phyloP scores from a whole-genome alignment of 176 grass and related monocot genomes.

The Raddia distichophylla region DNA sequence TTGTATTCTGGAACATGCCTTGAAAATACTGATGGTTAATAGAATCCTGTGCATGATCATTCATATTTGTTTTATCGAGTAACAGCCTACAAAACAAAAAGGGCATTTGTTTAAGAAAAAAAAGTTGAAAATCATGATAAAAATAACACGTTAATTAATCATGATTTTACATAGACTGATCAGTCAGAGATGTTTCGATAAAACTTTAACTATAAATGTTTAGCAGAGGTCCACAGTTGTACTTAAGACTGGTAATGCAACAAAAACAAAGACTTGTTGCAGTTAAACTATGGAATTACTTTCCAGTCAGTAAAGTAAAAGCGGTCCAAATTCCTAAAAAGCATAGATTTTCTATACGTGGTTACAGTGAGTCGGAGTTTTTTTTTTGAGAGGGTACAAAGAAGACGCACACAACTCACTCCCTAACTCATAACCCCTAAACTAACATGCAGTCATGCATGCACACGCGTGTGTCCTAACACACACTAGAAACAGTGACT shows the following conservation, averaged over 20 bases:
- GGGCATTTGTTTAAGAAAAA: background rate
- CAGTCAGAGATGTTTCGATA: background rate
- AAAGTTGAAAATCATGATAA: background rate
- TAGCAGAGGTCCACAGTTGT: background rate
- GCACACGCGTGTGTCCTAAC: too few relatives aligned
- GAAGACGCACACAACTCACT: too few relatives aligned
- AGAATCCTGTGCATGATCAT: background rate
- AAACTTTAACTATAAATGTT: background rate
- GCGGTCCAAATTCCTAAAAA: background rate
- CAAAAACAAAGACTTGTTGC: background rate
- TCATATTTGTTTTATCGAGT: background rate
- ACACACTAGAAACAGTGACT: too few relatives aligned
- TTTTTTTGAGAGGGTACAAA: too few relatives aligned
- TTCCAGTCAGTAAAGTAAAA: conserved; percentile 2
- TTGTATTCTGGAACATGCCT: background rate
- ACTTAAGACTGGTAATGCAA: background rate
- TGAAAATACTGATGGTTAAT: background rate
- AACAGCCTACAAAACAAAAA: background rate
- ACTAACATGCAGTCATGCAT: too few relatives aligned
- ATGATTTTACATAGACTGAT: background rate
- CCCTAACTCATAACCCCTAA: too few relatives aligned
- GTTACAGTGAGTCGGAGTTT: background rate
- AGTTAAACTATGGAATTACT: background rate
- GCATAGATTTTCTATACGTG: background rate
- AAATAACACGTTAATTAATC: background rate